Evolutionary conservation across 768 basidiomycete species (phyloP).

Genomic region (Tubosaeta brunneosetosa): DNA sequence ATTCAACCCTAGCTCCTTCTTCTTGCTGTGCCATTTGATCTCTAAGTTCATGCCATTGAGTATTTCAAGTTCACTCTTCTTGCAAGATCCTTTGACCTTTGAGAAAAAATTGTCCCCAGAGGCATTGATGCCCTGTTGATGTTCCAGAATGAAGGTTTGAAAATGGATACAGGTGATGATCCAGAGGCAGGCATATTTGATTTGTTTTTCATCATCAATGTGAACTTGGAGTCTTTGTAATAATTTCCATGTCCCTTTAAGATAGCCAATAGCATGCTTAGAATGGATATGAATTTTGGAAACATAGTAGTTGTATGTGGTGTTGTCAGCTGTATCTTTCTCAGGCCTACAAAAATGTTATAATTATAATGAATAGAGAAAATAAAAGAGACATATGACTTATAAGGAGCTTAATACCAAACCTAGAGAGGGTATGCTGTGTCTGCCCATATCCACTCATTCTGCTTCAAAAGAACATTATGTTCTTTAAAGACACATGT

Average conservation of each 20-base stretch:
- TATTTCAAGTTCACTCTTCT: too few relatives aligned
- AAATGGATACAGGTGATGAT: slow-evolving; percentile 13
- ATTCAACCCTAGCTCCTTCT: too few relatives aligned
- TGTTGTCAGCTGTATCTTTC: background rate
- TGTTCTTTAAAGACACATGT: slow-evolving; percentile 16
- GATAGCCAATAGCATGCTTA: slow-evolving; percentile 38
- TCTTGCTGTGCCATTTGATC: too few relatives aligned
- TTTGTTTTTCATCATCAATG: slow-evolving; percentile 7
- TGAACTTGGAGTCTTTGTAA: slow-evolving; percentile 7
- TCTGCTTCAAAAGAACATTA: background rate
- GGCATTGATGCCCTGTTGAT: slow-evolving; percentile 5
- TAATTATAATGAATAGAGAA: background rate
- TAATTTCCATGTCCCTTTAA: slow-evolving; percentile 33
- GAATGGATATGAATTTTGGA: slow-evolving; percentile 29
- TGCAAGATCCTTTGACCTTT: background rate
- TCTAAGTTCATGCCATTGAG: too few relatives aligned
- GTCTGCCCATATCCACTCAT: slow-evolving; percentile 37
- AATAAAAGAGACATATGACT: background rate
- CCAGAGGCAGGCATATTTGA: slow-evolving; percentile 11
- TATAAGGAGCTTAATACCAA: slow-evolving; percentile 29
- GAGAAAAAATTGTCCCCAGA: background rate
- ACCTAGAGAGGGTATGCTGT: slow-evolving; percentile 34
- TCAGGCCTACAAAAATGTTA: slow-evolving; percentile 2
- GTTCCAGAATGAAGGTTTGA: slow-evolving; percentile 23
- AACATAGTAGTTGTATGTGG: slow-evolving; percentile 31